A percentile compares a stretch with the other conserved stretches of the same genome.
phyloP scores from a whole-genome alignment of 2,329 filamentous ascomycete genomes.

The Aurifilum marmelostoma region DNA sequence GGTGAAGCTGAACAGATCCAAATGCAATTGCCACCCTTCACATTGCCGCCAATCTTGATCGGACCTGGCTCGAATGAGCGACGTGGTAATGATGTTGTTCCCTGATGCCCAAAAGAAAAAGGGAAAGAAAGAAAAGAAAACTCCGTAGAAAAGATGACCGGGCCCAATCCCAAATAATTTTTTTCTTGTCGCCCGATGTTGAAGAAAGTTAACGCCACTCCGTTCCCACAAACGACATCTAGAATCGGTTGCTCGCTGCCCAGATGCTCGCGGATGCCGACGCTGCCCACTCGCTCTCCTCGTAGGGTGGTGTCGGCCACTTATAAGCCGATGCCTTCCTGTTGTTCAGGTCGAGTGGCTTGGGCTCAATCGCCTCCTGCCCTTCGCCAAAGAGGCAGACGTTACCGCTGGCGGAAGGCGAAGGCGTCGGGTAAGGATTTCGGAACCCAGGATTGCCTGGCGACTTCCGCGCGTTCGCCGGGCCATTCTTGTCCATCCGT shows the following conservation, averaged over 20 bases:
- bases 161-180: slow-evolving; percentile 15
- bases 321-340: slow-evolving; percentile 65
- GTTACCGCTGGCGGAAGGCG: slow-evolving; percentile 83
- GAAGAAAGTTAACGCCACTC: slow-evolving; percentile 4
- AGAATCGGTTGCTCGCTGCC: slow-evolving; percentile 69
- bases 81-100: slow-evolving; percentile 19
- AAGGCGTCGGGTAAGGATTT: slow-evolving; percentile 67
- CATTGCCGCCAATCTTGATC: slow-evolving; percentile 21
- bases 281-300: slow-evolving; percentile 89
- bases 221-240: slow-evolving; percentile 34
- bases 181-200: slow-evolving; percentile 19
- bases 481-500: slow-evolving; percentile 61
- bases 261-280: slow-evolving; percentile 82
- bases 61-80: slow-evolving; percentile 20
- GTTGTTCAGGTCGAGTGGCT: slow-evolving; percentile 67
- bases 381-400: slow-evolving; percentile 72
- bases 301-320: slow-evolving; percentile 95
- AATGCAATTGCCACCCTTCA: slow-evolving; percentile 25
- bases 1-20: slow-evolving; percentile 26
- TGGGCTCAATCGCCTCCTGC: slow-evolving; percentile 64
- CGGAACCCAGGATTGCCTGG: slow-evolving; percentile 64
- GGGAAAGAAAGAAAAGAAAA: slow-evolving; percentile 8
- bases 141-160: slow-evolving; percentile 28
- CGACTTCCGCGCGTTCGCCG: slow-evolving; percentile 57
- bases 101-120: slow-evolving; percentile 19